Conservation (phyloP, 2,329 filamentous ascomycete genomes). For the Drechslerella dactyloides region DNA sequence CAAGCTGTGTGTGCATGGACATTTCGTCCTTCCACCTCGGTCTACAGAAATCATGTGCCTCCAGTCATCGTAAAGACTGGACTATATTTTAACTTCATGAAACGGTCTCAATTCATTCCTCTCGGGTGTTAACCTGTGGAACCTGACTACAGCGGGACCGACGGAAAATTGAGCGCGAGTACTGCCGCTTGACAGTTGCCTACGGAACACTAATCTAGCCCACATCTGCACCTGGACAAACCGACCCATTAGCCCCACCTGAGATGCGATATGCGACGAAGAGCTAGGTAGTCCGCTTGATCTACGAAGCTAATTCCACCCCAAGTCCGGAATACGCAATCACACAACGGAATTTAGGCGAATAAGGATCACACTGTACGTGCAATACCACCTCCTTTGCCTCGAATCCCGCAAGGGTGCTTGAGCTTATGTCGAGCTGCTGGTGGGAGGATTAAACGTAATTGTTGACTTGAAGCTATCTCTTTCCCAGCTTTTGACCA, state of each 20-base stretch:
- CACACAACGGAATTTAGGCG: slow-evolving; percentile 26
- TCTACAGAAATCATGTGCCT: slow-evolving; percentile 17
- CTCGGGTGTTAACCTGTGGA: not conserved
- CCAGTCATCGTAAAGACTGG: not conserved
- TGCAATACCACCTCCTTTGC: slow-evolving; percentile 11
- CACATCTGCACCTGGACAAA: slow-evolving; percentile 13
- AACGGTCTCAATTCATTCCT: not conserved
- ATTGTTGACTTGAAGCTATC: slow-evolving; percentile 23
- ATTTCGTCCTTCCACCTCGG: slow-evolving; percentile 1
- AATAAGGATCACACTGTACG: slow-evolving; percentile 7
- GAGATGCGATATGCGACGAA: slow-evolving; percentile 50
- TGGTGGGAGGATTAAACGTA: slow-evolving; percentile 39
- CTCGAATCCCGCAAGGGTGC: slow-evolving; percentile 14
- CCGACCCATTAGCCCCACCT: slow-evolving; percentile 36
- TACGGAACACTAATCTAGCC: slow-evolving; percentile 12
- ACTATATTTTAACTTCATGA: not conserved
- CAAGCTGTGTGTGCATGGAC: slow-evolving; percentile 13
- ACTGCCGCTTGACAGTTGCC: slow-evolving; percentile 5
- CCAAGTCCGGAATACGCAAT: slow-evolving; percentile 37
- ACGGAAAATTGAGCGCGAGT: not conserved
- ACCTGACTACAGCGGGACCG: not conserved
- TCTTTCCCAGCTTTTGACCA: slow-evolving; percentile 31
- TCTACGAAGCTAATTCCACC: slow-evolving; percentile 2
- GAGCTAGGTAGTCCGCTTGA: slow-evolving; percentile 11
- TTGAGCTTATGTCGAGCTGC: slow-evolving; percentile 15